phyloP scores from a whole-genome alignment of 805 yeast genomes.

The Sugiyamaella chiloensis region DNA sequence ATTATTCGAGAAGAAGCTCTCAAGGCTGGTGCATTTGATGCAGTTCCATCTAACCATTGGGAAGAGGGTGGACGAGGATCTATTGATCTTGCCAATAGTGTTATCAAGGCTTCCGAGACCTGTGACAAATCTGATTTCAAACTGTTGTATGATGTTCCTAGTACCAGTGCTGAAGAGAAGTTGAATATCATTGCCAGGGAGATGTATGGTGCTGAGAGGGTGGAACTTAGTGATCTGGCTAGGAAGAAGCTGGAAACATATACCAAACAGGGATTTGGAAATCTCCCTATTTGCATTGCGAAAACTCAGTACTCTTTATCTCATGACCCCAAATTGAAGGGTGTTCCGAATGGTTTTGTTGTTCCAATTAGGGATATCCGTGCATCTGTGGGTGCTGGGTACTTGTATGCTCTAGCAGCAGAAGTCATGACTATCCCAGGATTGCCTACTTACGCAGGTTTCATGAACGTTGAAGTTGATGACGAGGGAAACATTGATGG shows the following conservation, averaged over 20 bases:
- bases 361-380: constrained; percentile 94
- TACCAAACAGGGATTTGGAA: constrained; percentile 82
- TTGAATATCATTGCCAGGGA: constrained; percentile 72
- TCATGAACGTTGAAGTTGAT: constrained; percentile 93
- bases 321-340: constrained; percentile 89
- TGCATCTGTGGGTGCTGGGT: constrained; percentile 95
- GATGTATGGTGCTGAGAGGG: constrained; percentile 89
- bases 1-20: constrained; percentile 76
- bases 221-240: constrained; percentile 82
- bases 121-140: constrained; percentile 44
- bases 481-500: constrained; percentile 92
- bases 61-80: constrained; percentile 95
- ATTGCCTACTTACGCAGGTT: constrained; percentile 91
- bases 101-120: constrained; percentile 52
- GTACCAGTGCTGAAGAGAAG: constrained; percentile 72
- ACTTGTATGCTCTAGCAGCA: constrained; percentile 92
- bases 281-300: constrained; percentile 93
- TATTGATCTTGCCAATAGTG: constrained; percentile 75
- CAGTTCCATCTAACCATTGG: constrained; percentile 91
- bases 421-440: constrained; percentile 98
- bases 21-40: constrained; percentile 90
- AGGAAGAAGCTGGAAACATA: constrained; percentile 75
- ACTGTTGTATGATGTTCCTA: constrained; percentile 65
- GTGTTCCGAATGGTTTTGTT: constrained; percentile 91
- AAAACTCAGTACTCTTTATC: constrained; percentile 96